phyloP scores from a whole-genome alignment of 2,329 filamentous ascomycete species.

The Coniochaeta ligniaria region DNA sequence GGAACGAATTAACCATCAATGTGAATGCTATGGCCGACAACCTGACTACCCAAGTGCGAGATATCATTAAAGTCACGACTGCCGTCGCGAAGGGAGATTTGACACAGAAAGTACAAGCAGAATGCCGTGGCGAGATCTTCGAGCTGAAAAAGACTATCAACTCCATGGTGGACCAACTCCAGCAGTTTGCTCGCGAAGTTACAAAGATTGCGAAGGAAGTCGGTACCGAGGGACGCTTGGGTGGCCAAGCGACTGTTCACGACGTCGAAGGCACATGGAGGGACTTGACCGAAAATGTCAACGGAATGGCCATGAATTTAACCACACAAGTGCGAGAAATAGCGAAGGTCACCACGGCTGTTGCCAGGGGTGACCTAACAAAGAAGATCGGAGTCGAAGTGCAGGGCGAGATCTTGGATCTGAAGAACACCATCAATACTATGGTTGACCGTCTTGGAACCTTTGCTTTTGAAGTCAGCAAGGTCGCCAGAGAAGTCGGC shows the following conservation, averaged over 20 bases:
- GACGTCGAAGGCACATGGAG: conserved; percentile 97
- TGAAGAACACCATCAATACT: conserved; percentile 97
- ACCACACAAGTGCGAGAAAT: conserved; percentile 98
- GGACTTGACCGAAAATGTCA: conserved; percentile 90
- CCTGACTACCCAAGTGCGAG: conserved; percentile 81
- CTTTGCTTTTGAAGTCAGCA: conserved; percentile 94
- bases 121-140: conserved; percentile 84
- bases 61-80: conserved; percentile 80
- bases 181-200: conserved; percentile 94
- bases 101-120: conserved; percentile 92
- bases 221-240: conserved; percentile 88
- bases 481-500: conserved; percentile 90
- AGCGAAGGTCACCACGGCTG: conserved; percentile 90
- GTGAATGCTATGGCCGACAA: conserved; percentile 87
- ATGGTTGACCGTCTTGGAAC: conserved; percentile 97
- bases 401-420: conserved; percentile 85
- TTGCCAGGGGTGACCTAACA: conserved; percentile 87
- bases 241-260: conserved; percentile 91
- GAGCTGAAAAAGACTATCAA: conserved; percentile 98
- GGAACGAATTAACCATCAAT: conserved; percentile 80
- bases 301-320: conserved; percentile 97
- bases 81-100: conserved; percentile 78
- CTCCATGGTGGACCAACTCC: conserved; percentile 96
- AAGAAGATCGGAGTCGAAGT: conserved; percentile 95
- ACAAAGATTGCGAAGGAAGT: conserved; percentile 95